phyloP scores from a whole-genome alignment of 2,329 filamentous ascomycete genomes.

The Simplicillium sp. region DNA sequence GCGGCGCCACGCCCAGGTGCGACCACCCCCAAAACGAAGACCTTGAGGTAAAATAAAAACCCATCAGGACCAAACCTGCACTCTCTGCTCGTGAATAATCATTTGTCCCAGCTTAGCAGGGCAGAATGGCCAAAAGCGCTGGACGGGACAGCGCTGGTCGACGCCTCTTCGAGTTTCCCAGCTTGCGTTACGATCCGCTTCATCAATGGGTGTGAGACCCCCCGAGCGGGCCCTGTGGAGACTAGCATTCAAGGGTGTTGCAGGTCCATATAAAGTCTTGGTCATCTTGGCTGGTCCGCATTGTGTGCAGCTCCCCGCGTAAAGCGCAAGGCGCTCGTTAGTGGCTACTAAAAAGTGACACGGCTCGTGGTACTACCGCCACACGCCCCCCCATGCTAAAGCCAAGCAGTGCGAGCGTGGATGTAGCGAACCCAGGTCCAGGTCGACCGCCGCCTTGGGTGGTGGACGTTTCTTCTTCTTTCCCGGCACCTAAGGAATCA shows the following conservation, averaged over 20 bases:
- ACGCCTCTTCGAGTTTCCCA: conserved; percentile 15
- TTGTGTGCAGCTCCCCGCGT: not conserved
- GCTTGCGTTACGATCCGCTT: conserved; percentile 26
- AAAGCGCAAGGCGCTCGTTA: conserved; percentile 10
- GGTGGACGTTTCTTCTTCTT: conserved; percentile 29
- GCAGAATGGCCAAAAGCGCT: not conserved
- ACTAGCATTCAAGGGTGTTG: conserved; percentile 21
- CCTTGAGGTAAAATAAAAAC: too few relatives aligned
- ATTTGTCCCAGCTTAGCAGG: not conserved
- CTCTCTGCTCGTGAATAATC: too few relatives aligned
- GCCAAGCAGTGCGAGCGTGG: conserved; percentile 16
- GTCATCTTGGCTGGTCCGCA: conserved; percentile 6
- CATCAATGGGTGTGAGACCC: conserved; percentile 28
- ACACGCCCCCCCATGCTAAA: conserved; percentile 19
- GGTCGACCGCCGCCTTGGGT: conserved; percentile 25
- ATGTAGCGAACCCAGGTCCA: conserved; percentile 20
- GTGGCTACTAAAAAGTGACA: conserved; percentile 16
- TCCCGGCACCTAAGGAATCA: conserved; percentile 22
- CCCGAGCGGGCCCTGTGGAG: conserved; percentile 23
- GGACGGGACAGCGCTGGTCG: conserved; percentile 9
- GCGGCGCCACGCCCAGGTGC: too few relatives aligned
- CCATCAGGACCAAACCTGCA: too few relatives aligned
- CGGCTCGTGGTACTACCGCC: conserved; percentile 18
- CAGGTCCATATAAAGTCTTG: conserved; percentile 22
- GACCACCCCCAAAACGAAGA: too few relatives aligned